These are phyloP conservation scores for Lactifluus hygrophoroides DNA, from an alignment of 768 basidiomycete species.

Conservation along the genomic window DNA sequence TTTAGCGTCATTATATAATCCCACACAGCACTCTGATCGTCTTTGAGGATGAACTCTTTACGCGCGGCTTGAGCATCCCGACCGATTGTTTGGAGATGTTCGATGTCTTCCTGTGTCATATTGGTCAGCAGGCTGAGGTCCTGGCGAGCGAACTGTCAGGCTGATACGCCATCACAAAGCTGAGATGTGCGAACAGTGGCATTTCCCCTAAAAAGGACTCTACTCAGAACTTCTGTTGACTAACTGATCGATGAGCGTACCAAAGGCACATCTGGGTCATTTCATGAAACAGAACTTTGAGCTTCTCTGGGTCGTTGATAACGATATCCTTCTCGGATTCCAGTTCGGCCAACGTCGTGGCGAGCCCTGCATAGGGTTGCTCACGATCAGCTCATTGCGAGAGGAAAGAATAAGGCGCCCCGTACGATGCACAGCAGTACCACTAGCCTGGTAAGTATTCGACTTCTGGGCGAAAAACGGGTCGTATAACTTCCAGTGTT, in stretches of 20 bases:
- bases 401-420: conserved; percentile 10
- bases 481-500: conserved; percentile 68
- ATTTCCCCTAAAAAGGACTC: conserved; percentile 66
- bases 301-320: conserved; percentile 40
- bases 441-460: conserved; percentile 73
- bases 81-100: conserved; percentile 73
- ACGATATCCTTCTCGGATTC: conserved; percentile 40
- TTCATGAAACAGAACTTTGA: conserved; percentile 63
- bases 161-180: too few relatives aligned
- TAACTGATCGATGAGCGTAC: conserved; percentile 30
- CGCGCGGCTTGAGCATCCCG: conserved; percentile 71
- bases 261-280: conserved; percentile 90
- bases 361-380: conserved; percentile 46
- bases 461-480: conserved; percentile 78
- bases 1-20: conserved; percentile 48
- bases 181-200: too few relatives aligned
- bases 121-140: conserved; percentile 89
- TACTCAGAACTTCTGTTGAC: not conserved
- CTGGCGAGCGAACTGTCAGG: conserved; percentile 29
- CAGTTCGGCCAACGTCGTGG: conserved; percentile 62
- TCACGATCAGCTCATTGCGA: not conserved
- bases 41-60: conserved; percentile 71
- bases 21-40: conserved; percentile 78
- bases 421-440: conserved; percentile 69
- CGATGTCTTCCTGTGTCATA: conserved; percentile 73